These are phyloP conservation scores for Botrytis paeoniae DNA, from an alignment of 2,329 filamentous ascomycete species.

Conservation along the genomic window DNA sequence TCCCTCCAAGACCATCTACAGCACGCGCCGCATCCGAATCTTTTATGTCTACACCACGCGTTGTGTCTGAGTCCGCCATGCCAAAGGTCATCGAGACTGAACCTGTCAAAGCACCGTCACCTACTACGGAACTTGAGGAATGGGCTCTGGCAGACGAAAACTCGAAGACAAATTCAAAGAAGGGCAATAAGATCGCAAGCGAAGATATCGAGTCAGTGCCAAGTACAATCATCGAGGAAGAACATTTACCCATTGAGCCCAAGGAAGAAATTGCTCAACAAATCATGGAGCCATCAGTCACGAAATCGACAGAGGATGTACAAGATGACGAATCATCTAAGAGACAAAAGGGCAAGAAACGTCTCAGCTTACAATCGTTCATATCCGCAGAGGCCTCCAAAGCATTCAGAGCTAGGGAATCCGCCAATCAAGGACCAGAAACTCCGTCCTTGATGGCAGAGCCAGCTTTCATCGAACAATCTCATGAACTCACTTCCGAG, in stretches of 20 bases:
- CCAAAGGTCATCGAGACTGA: background rate
- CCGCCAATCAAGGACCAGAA: background rate
- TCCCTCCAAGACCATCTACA: conserved; percentile 12
- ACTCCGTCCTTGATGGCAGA: background rate
- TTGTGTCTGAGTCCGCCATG: background rate
- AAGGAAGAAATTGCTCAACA: background rate
- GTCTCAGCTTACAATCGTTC: conserved; percentile 10
- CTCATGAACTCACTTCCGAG: background rate
- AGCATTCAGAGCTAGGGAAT: conserved; percentile 1
- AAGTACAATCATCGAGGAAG: background rate
- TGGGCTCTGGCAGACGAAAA: conserved; percentile 37
- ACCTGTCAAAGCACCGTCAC: background rate
- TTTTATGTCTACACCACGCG: background rate
- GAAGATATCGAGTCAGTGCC: background rate
- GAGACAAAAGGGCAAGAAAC: conserved; percentile 1
- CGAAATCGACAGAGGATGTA: background rate
- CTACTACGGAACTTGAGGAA: conserved; percentile 7
- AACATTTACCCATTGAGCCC: background rate
- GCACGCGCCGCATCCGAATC: conserved; percentile 9
- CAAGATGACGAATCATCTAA: background rate
- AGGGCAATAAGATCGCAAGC: background rate
- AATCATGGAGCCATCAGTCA: background rate
- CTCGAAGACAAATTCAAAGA: conserved; percentile 43
- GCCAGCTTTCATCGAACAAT: background rate
- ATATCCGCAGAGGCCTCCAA: conserved; percentile 5